Base-by-base conservation (phyloP, 371 early-diverging fungal genomes). In the Globomyces sp. region DNA sequence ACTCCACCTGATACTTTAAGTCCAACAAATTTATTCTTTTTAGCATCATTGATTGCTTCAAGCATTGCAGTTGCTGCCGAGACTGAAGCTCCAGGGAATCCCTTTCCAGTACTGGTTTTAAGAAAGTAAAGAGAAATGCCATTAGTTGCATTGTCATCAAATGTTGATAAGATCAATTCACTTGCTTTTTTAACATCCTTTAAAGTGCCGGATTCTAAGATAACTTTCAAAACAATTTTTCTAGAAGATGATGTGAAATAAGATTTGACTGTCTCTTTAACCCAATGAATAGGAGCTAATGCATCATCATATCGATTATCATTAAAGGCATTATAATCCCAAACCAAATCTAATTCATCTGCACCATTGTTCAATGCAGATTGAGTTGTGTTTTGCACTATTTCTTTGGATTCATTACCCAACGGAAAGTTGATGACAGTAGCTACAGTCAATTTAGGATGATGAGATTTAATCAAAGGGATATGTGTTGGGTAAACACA, bases 71-170 rank as follows among this genome's bases (percentile, higher is more conserved):
- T 51, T 9, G 67, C 67, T 39, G 67, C 67, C 2, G 8, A 39
- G 13, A 66, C 40, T 24, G 50, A 46, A 10, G 67, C 67, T 24
- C 67, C 67, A 1, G 34, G 24, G 40, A 1, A 47, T 49, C 59
- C 66, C 66, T 66, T 66, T 36, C 67, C 66, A 8, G 67, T 66
- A 37, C 48, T 48, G 11, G 67, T 66, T 37, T 66, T 66, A 24
- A 24, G 24, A 24, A 24, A 24, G 24, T 24, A 24, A 24, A 24
- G 24, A 24, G 24, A 24, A 24, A 24, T 24, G 24, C 24, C 24
- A 24, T 24, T 24, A 24, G 24, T 24, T 24, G 24, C 24, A 24
- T 24, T 24, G 24, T 24, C 24, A 24, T 24, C 24, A 24, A 24
- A 24, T 24, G 24, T 24, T 24, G 24, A 24, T 24, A 24, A 24